Evolutionary conservation across 2,329 filamentous ascomycete species (phyloP).

Genomic region (Talaromyces sp.): DNA sequence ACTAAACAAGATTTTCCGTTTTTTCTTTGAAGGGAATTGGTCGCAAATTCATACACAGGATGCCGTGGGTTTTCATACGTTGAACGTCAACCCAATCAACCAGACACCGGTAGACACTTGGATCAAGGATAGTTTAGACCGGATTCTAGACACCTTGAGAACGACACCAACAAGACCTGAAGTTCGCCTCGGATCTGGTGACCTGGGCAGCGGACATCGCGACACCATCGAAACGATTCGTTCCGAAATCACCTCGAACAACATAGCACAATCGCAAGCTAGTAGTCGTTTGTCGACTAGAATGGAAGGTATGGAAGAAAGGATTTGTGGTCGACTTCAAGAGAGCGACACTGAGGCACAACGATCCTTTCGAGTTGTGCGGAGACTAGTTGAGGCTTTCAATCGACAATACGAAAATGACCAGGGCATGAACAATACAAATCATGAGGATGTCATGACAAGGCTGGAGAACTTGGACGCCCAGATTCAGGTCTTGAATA

Average conservation of each 20-base stretch:
- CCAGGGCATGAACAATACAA: no score
- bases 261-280: not conserved
- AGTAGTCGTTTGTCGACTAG: not conserved
- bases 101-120: not conserved
- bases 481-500: not conserved
- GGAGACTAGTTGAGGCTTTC: not conserved
- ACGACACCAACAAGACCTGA: not conserved
- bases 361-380: not conserved
- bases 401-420: not conserved
- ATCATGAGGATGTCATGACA: no score
- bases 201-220: not conserved
- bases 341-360: not conserved
- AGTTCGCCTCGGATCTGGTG: not conserved
- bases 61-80: not conserved
- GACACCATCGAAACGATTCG: not conserved
- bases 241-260: not conserved
- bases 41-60: not conserved
- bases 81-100: not conserved
- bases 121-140: not conserved
- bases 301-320: not conserved
- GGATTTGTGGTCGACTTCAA: not conserved
- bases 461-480: not conserved
- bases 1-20: not conserved
- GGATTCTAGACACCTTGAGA: not conserved
- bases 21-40: not conserved